phyloP scores from a whole-genome alignment of 2,329 filamentous ascomycete genomes.

The Claviceps humidiphila region DNA sequence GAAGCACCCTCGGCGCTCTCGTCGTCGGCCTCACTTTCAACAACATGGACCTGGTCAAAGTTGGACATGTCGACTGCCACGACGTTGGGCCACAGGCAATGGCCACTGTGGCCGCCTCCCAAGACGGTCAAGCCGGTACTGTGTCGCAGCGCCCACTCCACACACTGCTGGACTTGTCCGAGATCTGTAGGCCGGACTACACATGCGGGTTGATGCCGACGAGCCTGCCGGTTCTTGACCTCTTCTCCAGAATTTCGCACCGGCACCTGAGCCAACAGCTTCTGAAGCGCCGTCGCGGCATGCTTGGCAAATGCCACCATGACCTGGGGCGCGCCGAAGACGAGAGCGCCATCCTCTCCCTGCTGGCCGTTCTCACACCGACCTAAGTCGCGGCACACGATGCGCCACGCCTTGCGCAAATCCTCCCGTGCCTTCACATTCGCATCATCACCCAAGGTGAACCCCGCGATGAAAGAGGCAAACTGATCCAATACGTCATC shows the following conservation, averaged over 20 bases:
- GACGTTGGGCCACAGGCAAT: conserved; percentile 39
- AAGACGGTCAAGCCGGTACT: conserved; percentile 25
- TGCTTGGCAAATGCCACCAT: conserved; percentile 36
- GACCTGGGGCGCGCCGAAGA: conserved; percentile 34
- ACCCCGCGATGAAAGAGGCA: conserved; percentile 37
- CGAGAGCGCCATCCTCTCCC: conserved; percentile 17
- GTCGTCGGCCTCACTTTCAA: conserved; percentile 8
- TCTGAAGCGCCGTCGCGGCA: conserved; percentile 17
- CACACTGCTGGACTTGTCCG: conserved; percentile 38
- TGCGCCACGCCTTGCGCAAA: conserved; percentile 31
- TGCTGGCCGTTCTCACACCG: conserved; percentile 22
- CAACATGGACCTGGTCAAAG: conserved; percentile 37
- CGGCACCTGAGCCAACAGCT: conserved; percentile 31
- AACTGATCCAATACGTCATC: conserved; percentile 36
- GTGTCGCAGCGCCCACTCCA: conserved; percentile 36
- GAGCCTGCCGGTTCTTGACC: conserved; percentile 41
- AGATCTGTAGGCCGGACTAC: conserved; percentile 31
- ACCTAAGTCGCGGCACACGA: conserved; percentile 35
- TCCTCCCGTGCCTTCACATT: conserved; percentile 16
- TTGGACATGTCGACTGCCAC: conserved; percentile 45
- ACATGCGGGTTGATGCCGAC: conserved; percentile 26
- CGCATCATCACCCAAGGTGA: conserved; percentile 14
- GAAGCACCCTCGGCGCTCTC: conserved; percentile 6
- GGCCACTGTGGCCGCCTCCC: conserved; percentile 46
- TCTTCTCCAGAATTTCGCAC: conserved; percentile 4